Conservation (phyloP, 768 basidiomycete species). For the Tricholoma flavovirens region DNA sequence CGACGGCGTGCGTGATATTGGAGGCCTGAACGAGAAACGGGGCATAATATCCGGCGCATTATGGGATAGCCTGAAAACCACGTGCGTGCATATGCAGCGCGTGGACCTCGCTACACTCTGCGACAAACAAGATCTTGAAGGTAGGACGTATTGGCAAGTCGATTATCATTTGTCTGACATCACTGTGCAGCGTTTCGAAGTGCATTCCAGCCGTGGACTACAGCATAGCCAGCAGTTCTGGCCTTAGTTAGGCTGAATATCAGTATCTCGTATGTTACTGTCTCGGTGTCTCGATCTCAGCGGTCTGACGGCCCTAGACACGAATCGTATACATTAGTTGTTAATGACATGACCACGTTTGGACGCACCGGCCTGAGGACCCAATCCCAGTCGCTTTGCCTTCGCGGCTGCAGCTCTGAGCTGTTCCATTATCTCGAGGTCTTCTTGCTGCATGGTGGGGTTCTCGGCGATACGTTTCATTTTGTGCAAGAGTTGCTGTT, state of each 20-base stretch:
- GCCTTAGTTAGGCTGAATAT: not conserved
- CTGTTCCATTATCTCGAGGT: slow-evolving; percentile 27
- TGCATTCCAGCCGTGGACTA: not conserved
- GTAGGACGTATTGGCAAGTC: slow-evolving; percentile 23
- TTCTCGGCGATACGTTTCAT: slow-evolving; percentile 44
- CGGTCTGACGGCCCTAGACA: not conserved
- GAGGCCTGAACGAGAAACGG: slow-evolving; percentile 43
- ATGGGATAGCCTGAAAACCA: slow-evolving; percentile 86
- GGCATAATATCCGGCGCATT: slow-evolving; percentile 73
- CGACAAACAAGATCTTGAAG: slow-evolving; percentile 65
- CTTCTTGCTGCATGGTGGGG: slow-evolving; percentile 24
- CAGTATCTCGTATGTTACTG: not conserved
- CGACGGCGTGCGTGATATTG: slow-evolving; percentile 57
- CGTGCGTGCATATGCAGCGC: slow-evolving; percentile 76
- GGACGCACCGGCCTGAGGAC: slow-evolving; percentile 13
- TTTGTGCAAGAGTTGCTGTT: slow-evolving; percentile 36
- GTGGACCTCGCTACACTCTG: slow-evolving; percentile 73
- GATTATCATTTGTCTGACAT: not conserved
- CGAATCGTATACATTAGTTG: not conserved
- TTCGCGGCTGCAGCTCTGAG: slow-evolving; percentile 23
- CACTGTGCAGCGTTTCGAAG: not conserved
- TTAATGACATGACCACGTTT: not conserved
- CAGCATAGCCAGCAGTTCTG: no score
- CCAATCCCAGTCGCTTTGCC: slow-evolving; percentile 22
- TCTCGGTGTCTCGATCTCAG: no score